Evolutionary conservation across 1,284 basidiomycete genomes (phyloP).

Genomic region (Trametes polyzona): DNA sequence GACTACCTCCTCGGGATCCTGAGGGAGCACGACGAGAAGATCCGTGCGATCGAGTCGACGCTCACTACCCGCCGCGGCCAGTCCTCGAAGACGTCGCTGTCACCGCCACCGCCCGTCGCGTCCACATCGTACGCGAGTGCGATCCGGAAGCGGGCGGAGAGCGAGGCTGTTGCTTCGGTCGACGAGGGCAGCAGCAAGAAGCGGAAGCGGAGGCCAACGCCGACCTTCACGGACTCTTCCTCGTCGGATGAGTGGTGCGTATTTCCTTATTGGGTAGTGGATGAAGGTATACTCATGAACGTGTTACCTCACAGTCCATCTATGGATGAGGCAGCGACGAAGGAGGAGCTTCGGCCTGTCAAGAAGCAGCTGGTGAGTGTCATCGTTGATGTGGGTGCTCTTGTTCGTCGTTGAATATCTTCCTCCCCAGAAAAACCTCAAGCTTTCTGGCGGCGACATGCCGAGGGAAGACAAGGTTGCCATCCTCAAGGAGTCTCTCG

Average conservation of each 20-base stretch:
- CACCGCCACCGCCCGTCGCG: slow-evolving; percentile 73
- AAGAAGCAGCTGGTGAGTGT: slow-evolving; percentile 89
- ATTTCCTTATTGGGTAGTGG: slow-evolving; percentile 3
- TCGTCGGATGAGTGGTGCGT: slow-evolving; percentile 87
- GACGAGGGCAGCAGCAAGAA: slow-evolving; percentile 73
- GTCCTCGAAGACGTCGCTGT: slow-evolving; percentile 58
- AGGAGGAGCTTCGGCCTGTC: slow-evolving; percentile 95
- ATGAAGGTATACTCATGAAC: slow-evolving; percentile 5
- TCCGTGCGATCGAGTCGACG: slow-evolving; percentile 80
- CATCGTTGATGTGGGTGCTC: not conserved
- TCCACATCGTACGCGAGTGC: slow-evolving; percentile 64
- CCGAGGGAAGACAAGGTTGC: slow-evolving; percentile 94
- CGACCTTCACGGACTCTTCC: slow-evolving; percentile 90
- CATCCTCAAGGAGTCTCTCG: slow-evolving; percentile 94
- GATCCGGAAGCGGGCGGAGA: slow-evolving; percentile 76
- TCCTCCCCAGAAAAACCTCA: slow-evolving; percentile 92
- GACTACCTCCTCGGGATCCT: slow-evolving; percentile 93
- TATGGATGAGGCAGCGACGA: slow-evolving; percentile 95
- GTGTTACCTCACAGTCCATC: slow-evolving; percentile 63
- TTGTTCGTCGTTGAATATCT: not conserved
- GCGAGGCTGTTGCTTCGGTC: slow-evolving; percentile 78
- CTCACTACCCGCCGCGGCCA: slow-evolving; percentile 63
- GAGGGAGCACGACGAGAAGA: slow-evolving; percentile 91
- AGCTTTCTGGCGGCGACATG: slow-evolving; percentile 90
- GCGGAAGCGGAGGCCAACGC: slow-evolving; percentile 86